These are phyloP conservation scores for Waltergamsia citrina DNA, from an alignment of 2,329 filamentous ascomycete species.

Conservation along the genomic window DNA sequence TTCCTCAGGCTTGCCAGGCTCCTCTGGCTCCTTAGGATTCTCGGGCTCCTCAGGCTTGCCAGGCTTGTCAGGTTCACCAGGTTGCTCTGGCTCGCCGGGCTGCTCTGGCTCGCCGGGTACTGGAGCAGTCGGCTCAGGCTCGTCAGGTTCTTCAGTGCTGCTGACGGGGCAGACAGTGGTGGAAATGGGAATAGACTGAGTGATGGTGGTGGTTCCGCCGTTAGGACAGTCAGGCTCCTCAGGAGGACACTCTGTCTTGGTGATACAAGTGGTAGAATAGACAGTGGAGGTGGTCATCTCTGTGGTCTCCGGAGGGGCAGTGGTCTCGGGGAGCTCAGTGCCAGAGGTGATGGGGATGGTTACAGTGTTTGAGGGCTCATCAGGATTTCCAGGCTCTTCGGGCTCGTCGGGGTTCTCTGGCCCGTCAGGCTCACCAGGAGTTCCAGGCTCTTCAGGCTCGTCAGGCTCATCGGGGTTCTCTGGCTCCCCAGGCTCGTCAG, in stretches of 20 bases:
- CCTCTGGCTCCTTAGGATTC: background rate
- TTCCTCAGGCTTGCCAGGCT: background rate
- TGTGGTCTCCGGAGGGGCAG: background rate
- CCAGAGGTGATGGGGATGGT: background rate
- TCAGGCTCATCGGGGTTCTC: constrained; percentile 3
- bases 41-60: background rate
- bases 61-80: background rate
- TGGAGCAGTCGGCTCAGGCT: no score
- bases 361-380: background rate
- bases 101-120: no score
- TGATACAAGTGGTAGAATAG: constrained; percentile 12
- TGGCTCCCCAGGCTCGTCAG: constrained; percentile 2
- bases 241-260: constrained; percentile 10
- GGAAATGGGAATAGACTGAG: constrained; percentile 5
- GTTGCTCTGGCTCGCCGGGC: background rate
- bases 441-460: no score
- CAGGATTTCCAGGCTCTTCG: no score
- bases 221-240: constrained; percentile 8
- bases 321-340: background rate
- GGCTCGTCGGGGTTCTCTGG: constrained; percentile 1
- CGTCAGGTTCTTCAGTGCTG: no score
- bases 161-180: constrained; percentile 8
- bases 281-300: constrained; percentile 10
- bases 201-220: constrained; percentile 8
- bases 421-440: background rate